These are phyloP conservation scores for Hymenoscyphus fraxineus DNA, from an alignment of 2,329 filamentous ascomycete species.

Conservation along the genomic window DNA sequence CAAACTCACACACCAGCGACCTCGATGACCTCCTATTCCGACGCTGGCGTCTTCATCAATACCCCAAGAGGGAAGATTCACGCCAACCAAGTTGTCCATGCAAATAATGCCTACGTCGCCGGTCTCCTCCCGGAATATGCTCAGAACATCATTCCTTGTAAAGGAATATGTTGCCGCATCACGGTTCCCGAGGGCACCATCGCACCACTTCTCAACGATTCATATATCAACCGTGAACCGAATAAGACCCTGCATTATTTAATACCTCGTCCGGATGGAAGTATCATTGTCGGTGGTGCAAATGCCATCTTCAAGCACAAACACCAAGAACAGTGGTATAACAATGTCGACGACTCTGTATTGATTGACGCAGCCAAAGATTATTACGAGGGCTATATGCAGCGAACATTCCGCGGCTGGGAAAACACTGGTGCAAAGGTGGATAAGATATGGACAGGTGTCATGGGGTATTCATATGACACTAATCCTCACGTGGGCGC, in stretches of 20 bases:
- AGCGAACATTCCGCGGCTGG: constrained; percentile 47
- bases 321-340: constrained; percentile 41
- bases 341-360: constrained; percentile 43
- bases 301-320: constrained; percentile 32
- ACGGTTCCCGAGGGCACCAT: background rate
- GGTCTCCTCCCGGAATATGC: constrained; percentile 45
- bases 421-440: constrained; percentile 39
- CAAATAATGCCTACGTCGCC: constrained; percentile 62
- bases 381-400: constrained; percentile 49
- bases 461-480: constrained; percentile 44
- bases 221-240: constrained; percentile 23
- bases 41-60: constrained; percentile 35
- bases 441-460: constrained; percentile 29
- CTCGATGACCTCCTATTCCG: constrained; percentile 16
- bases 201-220: constrained; percentile 1
- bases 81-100: constrained; percentile 55
- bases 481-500: constrained; percentile 42
- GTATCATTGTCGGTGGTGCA: constrained; percentile 41
- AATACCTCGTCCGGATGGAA: constrained; percentile 32
- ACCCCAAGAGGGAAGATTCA: constrained; percentile 53
- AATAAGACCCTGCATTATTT: constrained; percentile 55
- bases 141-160: constrained; percentile 56
- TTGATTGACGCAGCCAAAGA: constrained; percentile 40
- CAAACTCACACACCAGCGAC: constrained; percentile 49
- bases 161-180: constrained; percentile 34